Evolutionary conservation across 345 rosid species (phyloP).

Genomic region (Hypericum androsaemum): DNA sequence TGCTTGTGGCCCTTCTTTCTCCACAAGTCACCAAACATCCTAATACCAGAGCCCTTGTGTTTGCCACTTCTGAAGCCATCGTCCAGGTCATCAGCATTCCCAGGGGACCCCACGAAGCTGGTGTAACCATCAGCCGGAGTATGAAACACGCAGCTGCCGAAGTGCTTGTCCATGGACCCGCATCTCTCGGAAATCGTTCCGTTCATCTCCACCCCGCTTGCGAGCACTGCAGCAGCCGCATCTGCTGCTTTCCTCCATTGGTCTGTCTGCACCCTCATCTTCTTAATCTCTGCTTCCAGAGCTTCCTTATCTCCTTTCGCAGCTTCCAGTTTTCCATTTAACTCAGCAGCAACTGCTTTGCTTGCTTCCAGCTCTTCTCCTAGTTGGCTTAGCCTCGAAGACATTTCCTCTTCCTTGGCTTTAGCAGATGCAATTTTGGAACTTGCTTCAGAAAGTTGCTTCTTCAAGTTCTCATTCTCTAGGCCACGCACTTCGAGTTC

Average conservation of each 20-base stretch:
- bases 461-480: slow-evolving; percentile 52
- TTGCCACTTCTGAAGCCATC: slow-evolving; percentile 61
- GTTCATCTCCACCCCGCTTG: slow-evolving; percentile 52
- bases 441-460: slow-evolving; percentile 39
- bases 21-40: slow-evolving; percentile 85
- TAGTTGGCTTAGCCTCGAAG: slow-evolving; percentile 29
- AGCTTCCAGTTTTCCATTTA: slow-evolving; percentile 45
- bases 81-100: slow-evolving; percentile 44
- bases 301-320: slow-evolving; percentile 46
- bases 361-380: slow-evolving; percentile 58
- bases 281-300: slow-evolving; percentile 75
- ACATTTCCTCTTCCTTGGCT: slow-evolving; percentile 43
- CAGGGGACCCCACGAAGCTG: slow-evolving; percentile 54
- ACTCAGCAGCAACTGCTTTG: slow-evolving; percentile 28
- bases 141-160: slow-evolving; percentile 39
- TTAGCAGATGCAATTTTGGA: slow-evolving; percentile 25
- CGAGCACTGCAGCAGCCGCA: slow-evolving; percentile 84
- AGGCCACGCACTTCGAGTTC: slow-evolving; percentile 31
- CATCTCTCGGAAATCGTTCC: slow-evolving; percentile 50
- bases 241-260: slow-evolving; percentile 96
- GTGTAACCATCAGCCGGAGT: slow-evolving; percentile 29
- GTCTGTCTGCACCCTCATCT: slow-evolving; percentile 75
- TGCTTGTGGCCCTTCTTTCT: slow-evolving; percentile 67
- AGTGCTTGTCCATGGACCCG: slow-evolving; percentile 72
- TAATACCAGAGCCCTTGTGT: slow-evolving; percentile 56